A percentile compares a stretch with the other conserved stretches of the same genome.
Evolutionary conservation across 2,329 filamentous ascomycete genomes (phyloP).

Genomic region (Orbilia blumenaviensis): DNA sequence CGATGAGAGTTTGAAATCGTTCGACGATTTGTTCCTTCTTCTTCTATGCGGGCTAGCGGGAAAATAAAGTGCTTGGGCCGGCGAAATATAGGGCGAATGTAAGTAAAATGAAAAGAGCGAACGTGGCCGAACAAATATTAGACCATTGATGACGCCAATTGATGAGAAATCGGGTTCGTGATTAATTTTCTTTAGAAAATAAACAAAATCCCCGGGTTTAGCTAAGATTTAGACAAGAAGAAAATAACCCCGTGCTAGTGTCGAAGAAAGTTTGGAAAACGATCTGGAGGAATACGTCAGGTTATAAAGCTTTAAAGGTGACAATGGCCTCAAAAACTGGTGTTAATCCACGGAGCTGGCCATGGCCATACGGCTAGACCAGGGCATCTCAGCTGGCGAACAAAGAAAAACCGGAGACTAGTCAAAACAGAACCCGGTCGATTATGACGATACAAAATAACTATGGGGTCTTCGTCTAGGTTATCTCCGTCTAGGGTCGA

Average conservation of each 20-base stretch:
- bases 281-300: conserved; percentile 17
- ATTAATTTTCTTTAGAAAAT: background rate
- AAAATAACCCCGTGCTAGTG: background rate
- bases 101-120: conserved; percentile 2
- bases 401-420: conserved; percentile 19
- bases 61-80: background rate
- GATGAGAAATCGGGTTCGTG: background rate
- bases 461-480: too few relatives aligned
- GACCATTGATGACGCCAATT: background rate
- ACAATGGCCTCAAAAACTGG: conserved; percentile 13
- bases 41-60: background rate
- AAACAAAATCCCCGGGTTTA: background rate
- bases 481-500: conserved; percentile 41
- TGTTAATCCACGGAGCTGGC: background rate
- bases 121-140: background rate
- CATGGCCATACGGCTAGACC: background rate
- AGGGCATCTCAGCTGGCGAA: conserved; percentile 32
- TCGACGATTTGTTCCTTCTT: background rate
- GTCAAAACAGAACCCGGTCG: background rate
- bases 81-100: background rate
- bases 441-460: too few relatives aligned
- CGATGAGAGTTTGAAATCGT: background rate
- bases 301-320: conserved; percentile 45
- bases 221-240: background rate
- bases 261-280: background rate